Percentiles rank a stretch among this genome's conserved stretches.
These are phyloP conservation scores for Penicillium paradoxum DNA, from an alignment of 495 filamentous ascomycete species.

Conservation along the genomic window DNA sequence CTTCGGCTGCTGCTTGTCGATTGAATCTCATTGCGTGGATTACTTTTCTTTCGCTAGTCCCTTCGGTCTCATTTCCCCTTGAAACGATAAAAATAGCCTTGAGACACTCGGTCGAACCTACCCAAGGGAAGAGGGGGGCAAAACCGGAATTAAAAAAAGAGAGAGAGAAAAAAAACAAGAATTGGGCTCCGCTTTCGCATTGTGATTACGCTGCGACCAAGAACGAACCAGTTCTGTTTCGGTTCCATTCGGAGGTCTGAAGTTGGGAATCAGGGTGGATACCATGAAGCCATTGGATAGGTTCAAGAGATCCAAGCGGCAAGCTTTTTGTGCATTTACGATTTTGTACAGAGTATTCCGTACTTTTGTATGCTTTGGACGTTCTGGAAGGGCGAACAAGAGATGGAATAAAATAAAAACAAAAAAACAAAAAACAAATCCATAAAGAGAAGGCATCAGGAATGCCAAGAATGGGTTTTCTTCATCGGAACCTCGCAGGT, in stretches of 20 bases:
- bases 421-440: too few relatives aligned
- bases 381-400: neutral
- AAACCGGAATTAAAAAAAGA: too few relatives aligned
- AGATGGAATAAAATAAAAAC: neutral
- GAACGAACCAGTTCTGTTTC: constrained; percentile 4
- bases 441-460: too few relatives aligned
- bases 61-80: constrained; percentile 14
- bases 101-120: too few relatives aligned
- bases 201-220: neutral
- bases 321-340: too few relatives aligned
- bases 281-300: neutral
- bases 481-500: neutral
- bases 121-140: neutral
- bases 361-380: neutral
- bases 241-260: neutral
- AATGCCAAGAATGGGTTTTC: too few relatives aligned
- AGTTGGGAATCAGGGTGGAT: neutral
- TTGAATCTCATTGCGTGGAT: constrained; percentile 20
- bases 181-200: neutral
- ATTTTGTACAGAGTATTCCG: too few relatives aligned
- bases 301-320: neutral
- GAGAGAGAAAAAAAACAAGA: neutral
- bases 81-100: neutral
- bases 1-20: constrained; percentile 18
- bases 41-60: constrained; percentile 8